These are phyloP conservation scores for Colletotrichum lupini DNA, from an alignment of 2,329 filamentous ascomycete genomes.

Conservation along the genomic window DNA sequence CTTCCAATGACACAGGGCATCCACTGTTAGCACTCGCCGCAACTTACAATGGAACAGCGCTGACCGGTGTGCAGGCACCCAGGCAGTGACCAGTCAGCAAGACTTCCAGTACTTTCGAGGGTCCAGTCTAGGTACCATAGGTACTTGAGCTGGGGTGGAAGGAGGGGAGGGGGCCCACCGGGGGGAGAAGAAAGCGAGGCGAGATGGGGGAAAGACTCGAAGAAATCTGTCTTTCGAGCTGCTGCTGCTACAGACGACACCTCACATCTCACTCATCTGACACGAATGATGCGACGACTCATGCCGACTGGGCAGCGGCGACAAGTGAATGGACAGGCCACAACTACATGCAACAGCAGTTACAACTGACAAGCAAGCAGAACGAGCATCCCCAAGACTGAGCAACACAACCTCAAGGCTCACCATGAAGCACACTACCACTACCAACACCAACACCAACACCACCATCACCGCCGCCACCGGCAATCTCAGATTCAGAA, in stretches of 20 bases:
- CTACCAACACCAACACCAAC: neutral
- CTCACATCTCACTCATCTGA: neutral
- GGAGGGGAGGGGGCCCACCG: too few relatives aligned
- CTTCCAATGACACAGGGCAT: neutral
- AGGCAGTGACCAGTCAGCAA: neutral
- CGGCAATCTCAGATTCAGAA: neutral
- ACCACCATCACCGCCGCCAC: neutral
- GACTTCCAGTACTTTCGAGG: neutral
- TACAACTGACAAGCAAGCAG: neutral
- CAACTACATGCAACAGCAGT: neutral
- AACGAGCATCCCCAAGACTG: neutral
- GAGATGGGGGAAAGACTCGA: neutral
- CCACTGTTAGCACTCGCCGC: neutral
- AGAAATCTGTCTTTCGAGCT: neutral
- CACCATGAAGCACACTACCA: neutral
- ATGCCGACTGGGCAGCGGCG: neutral
- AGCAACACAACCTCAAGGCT: neutral
- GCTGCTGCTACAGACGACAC: neutral
- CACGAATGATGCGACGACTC: neutral
- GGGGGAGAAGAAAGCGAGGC: neutral
- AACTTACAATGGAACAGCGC: neutral
- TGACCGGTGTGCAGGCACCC: neutral
- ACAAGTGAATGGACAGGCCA: neutral
- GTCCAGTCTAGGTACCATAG: neutral
- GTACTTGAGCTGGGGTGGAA: neutral